Conservation (phyloP, 768 basidiomycete genomes). For the Suillus weaverae region DNA sequence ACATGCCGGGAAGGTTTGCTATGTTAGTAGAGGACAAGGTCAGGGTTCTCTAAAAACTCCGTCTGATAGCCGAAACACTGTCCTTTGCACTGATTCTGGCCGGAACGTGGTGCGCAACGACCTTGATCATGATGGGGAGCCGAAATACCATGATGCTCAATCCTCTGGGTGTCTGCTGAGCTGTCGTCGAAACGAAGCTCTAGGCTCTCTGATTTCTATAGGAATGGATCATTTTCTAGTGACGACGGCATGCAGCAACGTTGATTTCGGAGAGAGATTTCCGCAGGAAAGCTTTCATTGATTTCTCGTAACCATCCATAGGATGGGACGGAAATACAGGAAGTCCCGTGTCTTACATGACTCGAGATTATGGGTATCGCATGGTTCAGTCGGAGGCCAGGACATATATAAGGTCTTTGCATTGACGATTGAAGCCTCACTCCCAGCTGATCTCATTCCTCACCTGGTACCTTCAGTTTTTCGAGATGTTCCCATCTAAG, state of each 20-base stretch:
- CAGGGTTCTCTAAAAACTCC: background rate
- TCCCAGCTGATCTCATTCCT: conserved; percentile 1
- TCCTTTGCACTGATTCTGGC: background rate
- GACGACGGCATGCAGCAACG: background rate
- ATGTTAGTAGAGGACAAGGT: background rate
- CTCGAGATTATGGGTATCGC: background rate
- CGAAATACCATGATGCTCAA: background rate
- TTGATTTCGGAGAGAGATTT: background rate
- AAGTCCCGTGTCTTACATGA: no score
- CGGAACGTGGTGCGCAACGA: background rate
- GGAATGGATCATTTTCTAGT: background rate
- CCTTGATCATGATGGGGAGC: background rate
- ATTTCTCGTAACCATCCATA: background rate
- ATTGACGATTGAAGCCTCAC: conserved; percentile 1
- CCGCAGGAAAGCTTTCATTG: background rate
- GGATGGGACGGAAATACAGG: background rate
- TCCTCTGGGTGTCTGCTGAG: background rate
- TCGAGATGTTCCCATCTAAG: conserved; percentile 17
- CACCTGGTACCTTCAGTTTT: conserved; percentile 1
- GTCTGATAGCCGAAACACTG: background rate
- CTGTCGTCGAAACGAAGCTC: background rate
- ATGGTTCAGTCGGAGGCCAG: background rate
- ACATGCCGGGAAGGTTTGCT: background rate
- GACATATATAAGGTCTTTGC: conserved; percentile 4
- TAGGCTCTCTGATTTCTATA: background rate